These are phyloP conservation scores for Boletus reticulatus DNA, from an alignment of 768 basidiomycete species.

Conservation along the genomic window DNA sequence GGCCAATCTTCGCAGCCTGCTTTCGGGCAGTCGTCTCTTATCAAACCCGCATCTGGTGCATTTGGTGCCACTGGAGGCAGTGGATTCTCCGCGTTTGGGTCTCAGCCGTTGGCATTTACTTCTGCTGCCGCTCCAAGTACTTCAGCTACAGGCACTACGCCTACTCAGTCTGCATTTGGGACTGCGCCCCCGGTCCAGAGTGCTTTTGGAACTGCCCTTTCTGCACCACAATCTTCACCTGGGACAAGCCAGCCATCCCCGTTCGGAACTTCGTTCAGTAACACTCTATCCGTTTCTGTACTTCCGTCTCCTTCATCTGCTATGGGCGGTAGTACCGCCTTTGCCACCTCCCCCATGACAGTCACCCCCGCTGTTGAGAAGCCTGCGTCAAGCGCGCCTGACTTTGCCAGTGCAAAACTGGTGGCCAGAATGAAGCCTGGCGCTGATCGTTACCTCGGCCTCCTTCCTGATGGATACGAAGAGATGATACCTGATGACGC, in stretches of 20 bases:
- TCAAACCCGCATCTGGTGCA: slow-evolving; percentile 51
- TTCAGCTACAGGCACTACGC: slow-evolving; percentile 1
- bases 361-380: slow-evolving; percentile 21
- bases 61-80: slow-evolving; percentile 45
- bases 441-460: slow-evolving; percentile 51
- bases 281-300: slow-evolving; percentile 18
- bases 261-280: slow-evolving; percentile 27
- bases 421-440: slow-evolving; percentile 40
- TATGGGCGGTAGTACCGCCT: slow-evolving; percentile 18
- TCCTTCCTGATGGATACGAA: slow-evolving; percentile 59
- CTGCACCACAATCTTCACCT: slow-evolving; percentile 18
- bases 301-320: slow-evolving; percentile 21
- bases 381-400: slow-evolving; percentile 25
- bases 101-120: slow-evolving; percentile 44
- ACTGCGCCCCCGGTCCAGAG: slow-evolving; percentile 16
- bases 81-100: slow-evolving; percentile 53
- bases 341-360: slow-evolving; percentile 28
- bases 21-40: slow-evolving; percentile 39
- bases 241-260: slow-evolving; percentile 17
- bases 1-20: slow-evolving; percentile 34
- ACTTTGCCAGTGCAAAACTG: slow-evolving; percentile 34
- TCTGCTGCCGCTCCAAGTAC: slow-evolving; percentile 7
- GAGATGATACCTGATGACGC: slow-evolving; percentile 49
- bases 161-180: slow-evolving; percentile 24
- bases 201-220: slow-evolving; percentile 11